Percentiles rank a stretch among this genome's conserved stretches.
phyloP scores from a whole-genome alignment of 1,139 yeast genomes.

The Blastobotrys arbuscula region DNA sequence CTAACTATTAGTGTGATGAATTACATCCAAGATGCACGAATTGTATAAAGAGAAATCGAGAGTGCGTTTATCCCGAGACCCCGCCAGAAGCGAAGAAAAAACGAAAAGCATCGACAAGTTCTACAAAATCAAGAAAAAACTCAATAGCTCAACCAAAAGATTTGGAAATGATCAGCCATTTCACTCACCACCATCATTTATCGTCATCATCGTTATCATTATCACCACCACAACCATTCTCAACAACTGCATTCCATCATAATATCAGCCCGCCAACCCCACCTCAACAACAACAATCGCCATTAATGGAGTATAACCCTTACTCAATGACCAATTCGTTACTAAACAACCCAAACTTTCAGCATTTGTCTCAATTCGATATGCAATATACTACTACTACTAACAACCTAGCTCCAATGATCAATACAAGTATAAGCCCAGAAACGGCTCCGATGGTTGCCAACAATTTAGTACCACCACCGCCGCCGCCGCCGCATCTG shows the following conservation, averaged over 20 bases:
- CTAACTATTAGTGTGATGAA: slow-evolving; percentile 54
- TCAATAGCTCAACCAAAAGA: neutral
- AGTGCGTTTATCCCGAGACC: slow-evolving; percentile 19
- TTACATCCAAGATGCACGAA: slow-evolving; percentile 61
- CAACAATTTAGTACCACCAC: neutral
- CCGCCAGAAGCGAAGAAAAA: slow-evolving; percentile 4
- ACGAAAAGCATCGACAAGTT: neutral
- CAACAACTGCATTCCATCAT: neutral
- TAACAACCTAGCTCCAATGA: neutral
- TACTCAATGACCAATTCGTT: neutral
- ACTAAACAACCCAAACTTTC: neutral
- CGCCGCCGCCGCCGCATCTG: slow-evolving; percentile 1
- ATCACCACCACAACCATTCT: neutral
- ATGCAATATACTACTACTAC: neutral
- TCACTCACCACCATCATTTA: too few species aligned
- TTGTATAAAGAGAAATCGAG: slow-evolving; percentile 38
- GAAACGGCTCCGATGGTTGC: neutral
- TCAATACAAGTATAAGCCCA: neutral
- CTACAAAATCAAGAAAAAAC: neutral
- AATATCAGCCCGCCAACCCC: neutral
- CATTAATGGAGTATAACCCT: neutral
- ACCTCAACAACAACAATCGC: neutral
- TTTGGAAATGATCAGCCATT: neutral
- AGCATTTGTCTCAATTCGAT: neutral
- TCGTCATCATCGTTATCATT: neutral